Conservation (phyloP, 1,284 basidiomycete genomes). For the Laetiporus sulphureus region DNA sequence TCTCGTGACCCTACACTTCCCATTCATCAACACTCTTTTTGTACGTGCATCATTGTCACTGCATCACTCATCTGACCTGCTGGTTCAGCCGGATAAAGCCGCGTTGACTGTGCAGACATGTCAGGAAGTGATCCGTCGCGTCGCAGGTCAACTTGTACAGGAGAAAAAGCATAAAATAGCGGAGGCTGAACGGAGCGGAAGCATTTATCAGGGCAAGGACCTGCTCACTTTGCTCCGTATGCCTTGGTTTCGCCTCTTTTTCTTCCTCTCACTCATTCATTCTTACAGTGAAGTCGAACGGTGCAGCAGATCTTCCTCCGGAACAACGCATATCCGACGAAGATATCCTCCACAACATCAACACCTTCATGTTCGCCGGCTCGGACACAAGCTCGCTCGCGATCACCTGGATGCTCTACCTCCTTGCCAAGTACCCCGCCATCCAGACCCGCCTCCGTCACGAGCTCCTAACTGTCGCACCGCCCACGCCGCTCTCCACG, state of each 20-base stretch:
- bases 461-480: slow-evolving; percentile 46
- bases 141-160: slow-evolving; percentile 63
- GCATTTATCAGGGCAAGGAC: slow-evolving; percentile 50
- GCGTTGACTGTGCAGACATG: slow-evolving; percentile 45
- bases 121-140: slow-evolving; percentile 53
- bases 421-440: slow-evolving; percentile 58
- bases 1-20: slow-evolving; percentile 54
- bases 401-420: slow-evolving; percentile 69
- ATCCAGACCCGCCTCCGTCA: slow-evolving; percentile 58
- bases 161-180: slow-evolving; percentile 64
- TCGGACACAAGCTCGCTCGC: slow-evolving; percentile 79
- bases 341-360: slow-evolving; percentile 76
- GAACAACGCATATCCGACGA: slow-evolving; percentile 75
- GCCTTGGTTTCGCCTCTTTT: too few relatives aligned
- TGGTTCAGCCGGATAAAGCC: slow-evolving; percentile 51
- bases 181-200: slow-evolving; percentile 45
- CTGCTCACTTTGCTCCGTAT: slow-evolving; percentile 58
- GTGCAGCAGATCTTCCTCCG: slow-evolving; percentile 50
- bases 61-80: slow-evolving; percentile 1
- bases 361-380: slow-evolving; percentile 84
- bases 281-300: slow-evolving; percentile 68
- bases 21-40: slow-evolving; percentile 47
- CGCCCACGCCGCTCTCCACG: slow-evolving; percentile 31
- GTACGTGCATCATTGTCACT: slow-evolving; percentile 44
- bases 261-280: too few relatives aligned